phyloP scores from a whole-genome alignment of 2,329 filamentous ascomycete genomes.

The Apiospora arundinis region DNA sequence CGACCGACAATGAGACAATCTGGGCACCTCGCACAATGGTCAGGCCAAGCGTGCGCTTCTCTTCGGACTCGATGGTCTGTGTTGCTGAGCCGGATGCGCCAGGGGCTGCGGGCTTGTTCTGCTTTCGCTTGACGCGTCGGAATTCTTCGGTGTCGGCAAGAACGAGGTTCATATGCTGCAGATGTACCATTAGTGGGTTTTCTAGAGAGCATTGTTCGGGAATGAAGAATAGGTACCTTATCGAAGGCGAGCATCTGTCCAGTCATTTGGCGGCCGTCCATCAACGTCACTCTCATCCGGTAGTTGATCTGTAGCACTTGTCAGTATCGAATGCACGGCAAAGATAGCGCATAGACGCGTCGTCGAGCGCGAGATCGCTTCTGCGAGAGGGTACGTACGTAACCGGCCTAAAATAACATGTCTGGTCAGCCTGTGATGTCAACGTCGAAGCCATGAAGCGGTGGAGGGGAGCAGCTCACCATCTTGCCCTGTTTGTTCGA shows the following conservation, averaged over 20 bases:
- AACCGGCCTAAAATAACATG: conserved; percentile 66
- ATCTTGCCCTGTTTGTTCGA: conserved; percentile 99
- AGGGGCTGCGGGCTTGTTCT: conserved; percentile 72
- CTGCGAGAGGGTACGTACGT: conserved; percentile 61
- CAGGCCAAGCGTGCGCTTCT: conserved; percentile 95
- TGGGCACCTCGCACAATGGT: conserved; percentile 94
- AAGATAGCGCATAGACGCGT: neutral
- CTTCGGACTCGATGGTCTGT: conserved; percentile 84
- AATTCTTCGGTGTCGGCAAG: conserved; percentile 99
- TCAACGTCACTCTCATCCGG: conserved; percentile 96
- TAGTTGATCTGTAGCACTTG: conserved; percentile 85
- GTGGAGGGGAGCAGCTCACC: conserved; percentile 68
- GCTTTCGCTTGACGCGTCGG: conserved; percentile 86
- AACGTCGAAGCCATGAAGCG: conserved; percentile 53
- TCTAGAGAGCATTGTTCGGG: neutral
- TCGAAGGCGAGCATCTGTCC: conserved; percentile 99
- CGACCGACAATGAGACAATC: conserved; percentile 93
- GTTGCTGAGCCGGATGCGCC: conserved; percentile 64
- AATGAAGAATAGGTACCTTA: conserved; percentile 66
- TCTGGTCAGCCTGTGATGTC: conserved; percentile 66
- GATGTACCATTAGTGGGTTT: conserved; percentile 23
- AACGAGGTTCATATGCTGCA: conserved; percentile 97
- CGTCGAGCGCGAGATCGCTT: neutral
- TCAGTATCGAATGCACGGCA: neutral
- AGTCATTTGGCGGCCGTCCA: conserved; percentile 94